Percentiles rank a stretch among this genome's conserved stretches.
Evolutionary conservation across 2,329 filamentous ascomycete species (phyloP).

Genomic region (Hypoxylon rubiginosum): DNA sequence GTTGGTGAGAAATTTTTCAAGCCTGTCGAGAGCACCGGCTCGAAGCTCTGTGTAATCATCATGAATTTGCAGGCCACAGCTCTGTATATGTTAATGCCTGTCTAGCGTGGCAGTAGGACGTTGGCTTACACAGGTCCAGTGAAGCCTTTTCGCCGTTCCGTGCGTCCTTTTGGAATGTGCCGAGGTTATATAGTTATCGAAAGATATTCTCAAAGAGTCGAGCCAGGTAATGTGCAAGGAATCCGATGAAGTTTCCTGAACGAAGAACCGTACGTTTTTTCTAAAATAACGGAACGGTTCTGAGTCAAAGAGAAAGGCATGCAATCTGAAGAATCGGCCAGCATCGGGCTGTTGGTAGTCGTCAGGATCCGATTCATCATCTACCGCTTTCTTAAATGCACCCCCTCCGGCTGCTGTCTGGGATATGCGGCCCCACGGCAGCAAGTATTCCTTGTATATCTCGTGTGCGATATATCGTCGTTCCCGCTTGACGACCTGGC

Average conservation of each 20-base stretch:
- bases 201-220: neutral
- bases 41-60: constrained; percentile 23
- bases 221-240: neutral
- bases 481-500: constrained; percentile 14
- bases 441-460: constrained; percentile 12
- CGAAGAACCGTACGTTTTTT: constrained; percentile 10
- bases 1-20: constrained; percentile 2
- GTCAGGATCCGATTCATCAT: neutral
- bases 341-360: neutral
- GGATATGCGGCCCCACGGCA: neutral
- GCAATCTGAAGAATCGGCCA: neutral
- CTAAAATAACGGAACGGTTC: constrained; percentile 13
- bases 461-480: constrained; percentile 1
- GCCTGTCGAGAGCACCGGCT: constrained; percentile 9
- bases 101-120: neutral
- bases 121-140: constrained; percentile 7
- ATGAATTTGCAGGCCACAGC: constrained; percentile 11
- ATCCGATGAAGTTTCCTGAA: neutral
- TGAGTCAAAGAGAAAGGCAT: constrained; percentile 7
- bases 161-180: neutral
- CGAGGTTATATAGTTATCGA: neutral
- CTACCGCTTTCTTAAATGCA: neutral
- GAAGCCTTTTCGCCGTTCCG: neutral
- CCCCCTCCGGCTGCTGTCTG: neutral
- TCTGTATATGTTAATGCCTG: neutral